A percentile compares a stretch with the other conserved stretches of the same genome.
phyloP scores from a whole-genome alignment of 169 alveolate genomes.

The Cryptosporidium ryanae region DNA sequence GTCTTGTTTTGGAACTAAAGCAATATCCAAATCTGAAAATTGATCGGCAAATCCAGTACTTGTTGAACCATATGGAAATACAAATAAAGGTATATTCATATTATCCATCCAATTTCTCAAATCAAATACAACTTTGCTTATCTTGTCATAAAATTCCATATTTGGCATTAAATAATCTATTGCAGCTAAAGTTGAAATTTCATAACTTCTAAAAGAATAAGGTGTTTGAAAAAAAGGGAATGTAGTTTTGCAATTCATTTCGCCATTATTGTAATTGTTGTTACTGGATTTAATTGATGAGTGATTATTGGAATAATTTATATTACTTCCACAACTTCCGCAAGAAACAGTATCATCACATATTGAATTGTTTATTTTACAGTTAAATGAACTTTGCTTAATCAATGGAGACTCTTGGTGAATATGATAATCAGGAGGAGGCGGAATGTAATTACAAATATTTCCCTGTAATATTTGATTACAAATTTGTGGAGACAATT shows the following conservation, averaged over 20 bases:
- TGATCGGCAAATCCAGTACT: constrained; percentile 74
- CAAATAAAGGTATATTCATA: constrained; percentile 46
- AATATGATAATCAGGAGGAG: constrained; percentile 48
- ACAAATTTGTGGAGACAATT: constrained; percentile 5
- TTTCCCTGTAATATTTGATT: background rate
- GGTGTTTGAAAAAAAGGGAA: constrained; percentile 39
- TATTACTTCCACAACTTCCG: no score
- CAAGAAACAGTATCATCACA: no score
- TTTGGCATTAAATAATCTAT: constrained; percentile 60
- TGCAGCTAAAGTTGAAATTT: constrained; percentile 38
- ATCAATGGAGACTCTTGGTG: constrained; percentile 6
- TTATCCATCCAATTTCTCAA: constrained; percentile 42
- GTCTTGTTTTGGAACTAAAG: constrained; percentile 44
- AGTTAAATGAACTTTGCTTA: background rate
- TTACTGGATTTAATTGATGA: background rate
- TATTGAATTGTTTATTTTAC: no score
- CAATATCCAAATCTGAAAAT: constrained; percentile 64
- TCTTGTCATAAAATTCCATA: constrained; percentile 13
- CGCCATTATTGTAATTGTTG: no score
- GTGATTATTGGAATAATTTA: background rate
- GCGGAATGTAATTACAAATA: constrained; percentile 27
- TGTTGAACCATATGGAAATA: constrained; percentile 70
- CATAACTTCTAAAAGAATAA: constrained; percentile 58
- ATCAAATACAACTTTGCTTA: constrained; percentile 35
- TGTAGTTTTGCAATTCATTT: no score